Percentiles rank a stretch among this genome's conserved stretches.
Conservation (phyloP, 1,139 yeast genomes). For the Lizanozyma gosingica region DNA sequence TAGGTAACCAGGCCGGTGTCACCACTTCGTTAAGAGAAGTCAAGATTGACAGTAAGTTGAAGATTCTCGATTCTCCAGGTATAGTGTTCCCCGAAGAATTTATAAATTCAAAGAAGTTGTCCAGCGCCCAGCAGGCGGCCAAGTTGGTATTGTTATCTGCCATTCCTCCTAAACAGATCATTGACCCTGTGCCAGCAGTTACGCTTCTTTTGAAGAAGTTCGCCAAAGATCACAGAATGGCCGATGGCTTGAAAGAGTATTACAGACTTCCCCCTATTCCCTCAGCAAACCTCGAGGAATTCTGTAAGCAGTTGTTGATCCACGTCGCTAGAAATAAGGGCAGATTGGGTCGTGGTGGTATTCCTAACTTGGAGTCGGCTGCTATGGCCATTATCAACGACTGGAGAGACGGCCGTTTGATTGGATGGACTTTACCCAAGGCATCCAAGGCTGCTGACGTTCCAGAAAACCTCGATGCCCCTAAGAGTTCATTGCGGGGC, state of each 20-base stretch:
- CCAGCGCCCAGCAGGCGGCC: conserved; percentile 67
- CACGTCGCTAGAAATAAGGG: conserved; percentile 93
- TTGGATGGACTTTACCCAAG: conserved; percentile 87
- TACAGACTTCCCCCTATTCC: conserved; percentile 83
- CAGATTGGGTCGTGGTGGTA: conserved; percentile 85
- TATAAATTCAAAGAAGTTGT: conserved; percentile 32
- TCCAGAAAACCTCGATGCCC: conserved; percentile 19
- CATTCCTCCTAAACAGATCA: conserved; percentile 77
- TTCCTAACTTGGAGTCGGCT: conserved; percentile 83
- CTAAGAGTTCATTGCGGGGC: conserved; percentile 36
- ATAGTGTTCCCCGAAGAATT: conserved; percentile 84
- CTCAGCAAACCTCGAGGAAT: conserved; percentile 47
- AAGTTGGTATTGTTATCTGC: conserved; percentile 84
- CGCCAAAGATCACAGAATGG: conserved; percentile 63
- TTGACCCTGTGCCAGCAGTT: conserved; percentile 80
- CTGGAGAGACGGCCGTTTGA: conserved; percentile 94
- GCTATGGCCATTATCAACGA: conserved; percentile 79
- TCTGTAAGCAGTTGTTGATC: conserved; percentile 75
- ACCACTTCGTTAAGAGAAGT: conserved; percentile 89
- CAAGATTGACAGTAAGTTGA: conserved; percentile 82
- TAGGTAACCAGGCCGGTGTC: conserved; percentile 96
- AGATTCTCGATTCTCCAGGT: conserved; percentile 92
- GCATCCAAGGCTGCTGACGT: conserved; percentile 38
- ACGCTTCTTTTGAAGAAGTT: conserved; percentile 68
- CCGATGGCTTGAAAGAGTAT: conserved; percentile 60